Evolutionary conservation across 345 rosid genomes (phyloP).

Genomic region (Jatropha curcas): DNA sequence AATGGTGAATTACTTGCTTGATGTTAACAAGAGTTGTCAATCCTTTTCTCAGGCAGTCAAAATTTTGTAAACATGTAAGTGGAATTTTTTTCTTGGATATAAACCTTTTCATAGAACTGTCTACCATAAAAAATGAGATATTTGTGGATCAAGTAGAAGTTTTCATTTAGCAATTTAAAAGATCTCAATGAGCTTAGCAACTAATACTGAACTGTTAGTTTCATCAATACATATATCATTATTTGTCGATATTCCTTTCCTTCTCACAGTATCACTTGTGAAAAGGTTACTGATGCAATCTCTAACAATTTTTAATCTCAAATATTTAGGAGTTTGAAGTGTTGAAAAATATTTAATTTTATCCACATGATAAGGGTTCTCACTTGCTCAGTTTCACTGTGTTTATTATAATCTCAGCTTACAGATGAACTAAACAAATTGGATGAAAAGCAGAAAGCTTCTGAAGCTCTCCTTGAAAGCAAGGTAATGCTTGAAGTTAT

Average conservation of each 20-base stretch:
- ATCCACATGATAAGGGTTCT: neutral
- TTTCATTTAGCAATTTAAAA: neutral
- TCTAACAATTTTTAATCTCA: neutral
- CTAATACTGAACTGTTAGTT: neutral
- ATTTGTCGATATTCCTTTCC: neutral
- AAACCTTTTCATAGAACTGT: neutral
- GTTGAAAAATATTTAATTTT: neutral
- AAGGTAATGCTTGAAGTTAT: conserved; percentile 33
- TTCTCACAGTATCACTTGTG: neutral
- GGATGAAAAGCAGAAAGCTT: conserved; percentile 46
- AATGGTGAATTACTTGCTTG: neutral
- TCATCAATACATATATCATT: neutral
- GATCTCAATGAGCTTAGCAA: neutral
- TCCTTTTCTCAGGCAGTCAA: neutral
- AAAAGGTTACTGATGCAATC: neutral
- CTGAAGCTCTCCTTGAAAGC: conserved; percentile 48
- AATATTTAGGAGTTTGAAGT: conserved; percentile 1
- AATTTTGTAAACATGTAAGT: neutral
- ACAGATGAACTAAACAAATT: conserved; percentile 42
- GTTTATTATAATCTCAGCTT: conserved; percentile 29
- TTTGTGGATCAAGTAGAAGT: neutral
- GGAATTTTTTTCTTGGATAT: neutral
- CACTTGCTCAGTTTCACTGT: conserved; percentile 2
- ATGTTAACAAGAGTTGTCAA: neutral
- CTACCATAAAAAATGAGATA: neutral